Base-by-base conservation (phyloP, 2,329 filamentous ascomycete species). In the Talaromyces sp. region DNA sequence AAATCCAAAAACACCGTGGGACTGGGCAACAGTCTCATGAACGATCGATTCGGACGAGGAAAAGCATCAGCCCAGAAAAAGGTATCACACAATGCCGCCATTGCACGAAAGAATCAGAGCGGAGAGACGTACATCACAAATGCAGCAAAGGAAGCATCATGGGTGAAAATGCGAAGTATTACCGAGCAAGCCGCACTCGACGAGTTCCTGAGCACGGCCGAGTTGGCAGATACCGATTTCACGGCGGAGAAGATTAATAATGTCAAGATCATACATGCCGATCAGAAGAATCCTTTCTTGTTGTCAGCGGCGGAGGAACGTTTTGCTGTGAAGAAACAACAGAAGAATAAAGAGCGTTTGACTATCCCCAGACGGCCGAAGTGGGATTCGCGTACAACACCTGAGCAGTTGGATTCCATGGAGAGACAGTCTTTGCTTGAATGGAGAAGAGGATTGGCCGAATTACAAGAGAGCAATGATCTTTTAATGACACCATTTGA, bases 121-220 rank as follows among this genome's bases (percentile, higher is more conserved):
- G 93, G 92, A 75, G 91, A 96, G 77, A 89, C 89, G 71, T 99
- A 99, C 78, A 88, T 98, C 72, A 95, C 92, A 58, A 97, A 96
- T 77, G 90, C 91, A 69, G 89, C 88, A 72, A 89, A 96, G 76
- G 93, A 98, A 81, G 95, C 94, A 40, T 86, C 92, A 71, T 99
- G 93, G 93, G 92, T 98, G 75, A 99, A 98, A 84, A 98, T 99
- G 95, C 92, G 94, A 82, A 97, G 92, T 77, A 91, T 99, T 71
- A 99, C 95, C 5, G 92, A 99, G 83, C 95, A 99, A 80, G 93
- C 90, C 71, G 93, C 93, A 53, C 88, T 99, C 68, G 95, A 99
- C 78, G 95, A 99, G 79, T 99, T 99, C 78, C 83, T 99, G 69
- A 91, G 91, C 65, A 99, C 95, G 1, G 96, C 95, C 69, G 93